Percentiles rank a stretch among this genome's conserved stretches.
Evolutionary conservation across 1,139 yeast species (phyloP).

Genomic region (Zygosaccharomyces pseudobailii): DNA sequence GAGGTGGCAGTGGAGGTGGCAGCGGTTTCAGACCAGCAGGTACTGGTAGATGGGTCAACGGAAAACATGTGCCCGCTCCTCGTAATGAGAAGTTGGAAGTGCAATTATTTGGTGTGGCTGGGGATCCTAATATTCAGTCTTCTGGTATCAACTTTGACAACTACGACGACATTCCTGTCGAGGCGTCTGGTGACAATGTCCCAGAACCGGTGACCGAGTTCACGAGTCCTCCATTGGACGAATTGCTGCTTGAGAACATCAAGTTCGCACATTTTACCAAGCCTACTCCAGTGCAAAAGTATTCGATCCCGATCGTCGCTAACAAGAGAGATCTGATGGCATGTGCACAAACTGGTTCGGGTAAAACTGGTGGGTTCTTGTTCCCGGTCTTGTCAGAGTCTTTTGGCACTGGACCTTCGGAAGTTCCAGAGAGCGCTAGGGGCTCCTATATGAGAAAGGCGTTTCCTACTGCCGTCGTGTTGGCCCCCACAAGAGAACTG

Average conservation of each 20-base stretch:
- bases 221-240: conserved; percentile 89
- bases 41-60: conserved; percentile 76
- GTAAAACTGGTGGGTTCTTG: conserved; percentile 99
- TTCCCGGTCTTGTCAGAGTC: conserved; percentile 96
- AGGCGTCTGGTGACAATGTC: conserved; percentile 91
- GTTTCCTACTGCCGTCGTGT: conserved; percentile 86
- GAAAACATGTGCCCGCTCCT: conserved; percentile 82
- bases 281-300: conserved; percentile 98
- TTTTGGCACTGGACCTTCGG: conserved; percentile 82
- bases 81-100: conserved; percentile 66
- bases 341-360: conserved; percentile 99
- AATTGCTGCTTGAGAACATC: conserved; percentile 81
- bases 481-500: conserved; percentile 99
- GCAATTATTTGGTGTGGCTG: conserved; percentile 83
- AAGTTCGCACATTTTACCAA: conserved; percentile 81
- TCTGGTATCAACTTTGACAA: conserved; percentile 98
- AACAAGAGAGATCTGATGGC: conserved; percentile 98
- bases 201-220: conserved; percentile 90
- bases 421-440: conserved; percentile 42
- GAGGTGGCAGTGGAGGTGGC: conserved; percentile 33
- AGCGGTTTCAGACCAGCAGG: conserved; percentile 38
- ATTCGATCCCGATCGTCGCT: conserved; percentile 95
- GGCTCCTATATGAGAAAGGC: conserved; percentile 70
- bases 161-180: conserved; percentile 97
- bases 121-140: conserved; percentile 77